Conservation (phyloP, 2,329 filamentous ascomycete genomes). For the Sclerotinia borealis region DNA sequence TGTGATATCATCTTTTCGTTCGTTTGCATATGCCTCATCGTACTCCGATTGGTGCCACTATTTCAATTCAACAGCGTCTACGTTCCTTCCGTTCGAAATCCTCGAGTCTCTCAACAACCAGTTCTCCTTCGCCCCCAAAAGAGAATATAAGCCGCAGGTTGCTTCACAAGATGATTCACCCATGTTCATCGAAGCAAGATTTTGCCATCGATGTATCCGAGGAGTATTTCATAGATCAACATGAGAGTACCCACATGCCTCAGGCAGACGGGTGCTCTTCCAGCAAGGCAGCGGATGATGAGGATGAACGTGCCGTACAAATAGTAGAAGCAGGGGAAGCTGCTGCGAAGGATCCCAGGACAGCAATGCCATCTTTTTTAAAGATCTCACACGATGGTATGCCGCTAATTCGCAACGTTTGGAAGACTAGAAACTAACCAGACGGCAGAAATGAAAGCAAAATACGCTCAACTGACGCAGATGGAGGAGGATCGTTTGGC, state of each 20-base stretch:
- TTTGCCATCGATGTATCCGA: neutral
- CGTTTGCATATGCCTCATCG: conserved; percentile 8
- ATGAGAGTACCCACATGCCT: conserved; percentile 5
- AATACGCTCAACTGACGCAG: conserved; percentile 58
- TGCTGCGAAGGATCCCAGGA: neutral
- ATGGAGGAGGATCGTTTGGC: conserved; percentile 38
- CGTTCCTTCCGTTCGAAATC: conserved; percentile 26
- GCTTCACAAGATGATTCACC: conserved; percentile 1
- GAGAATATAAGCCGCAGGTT: neutral
- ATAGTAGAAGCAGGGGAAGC: conserved; percentile 1
- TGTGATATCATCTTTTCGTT: neutral
- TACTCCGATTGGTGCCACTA: conserved; percentile 14
- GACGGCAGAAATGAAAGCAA: conserved; percentile 47
- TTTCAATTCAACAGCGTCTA: conserved; percentile 28
- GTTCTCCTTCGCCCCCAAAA: conserved; percentile 1
- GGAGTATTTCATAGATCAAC: neutral
- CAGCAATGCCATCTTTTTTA: conserved; percentile 46
- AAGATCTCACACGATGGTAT: conserved; percentile 42
- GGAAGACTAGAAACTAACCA: conserved; percentile 13
- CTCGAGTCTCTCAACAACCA: neutral
- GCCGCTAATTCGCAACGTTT: conserved; percentile 24
- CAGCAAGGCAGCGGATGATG: conserved; percentile 11
- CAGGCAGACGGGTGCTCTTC: conserved; percentile 12
- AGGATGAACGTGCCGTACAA: neutral
- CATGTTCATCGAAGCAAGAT: neutral